Base-by-base conservation (phyloP, 129 eudicot species). In the Flaveria sonorensis region DNA sequence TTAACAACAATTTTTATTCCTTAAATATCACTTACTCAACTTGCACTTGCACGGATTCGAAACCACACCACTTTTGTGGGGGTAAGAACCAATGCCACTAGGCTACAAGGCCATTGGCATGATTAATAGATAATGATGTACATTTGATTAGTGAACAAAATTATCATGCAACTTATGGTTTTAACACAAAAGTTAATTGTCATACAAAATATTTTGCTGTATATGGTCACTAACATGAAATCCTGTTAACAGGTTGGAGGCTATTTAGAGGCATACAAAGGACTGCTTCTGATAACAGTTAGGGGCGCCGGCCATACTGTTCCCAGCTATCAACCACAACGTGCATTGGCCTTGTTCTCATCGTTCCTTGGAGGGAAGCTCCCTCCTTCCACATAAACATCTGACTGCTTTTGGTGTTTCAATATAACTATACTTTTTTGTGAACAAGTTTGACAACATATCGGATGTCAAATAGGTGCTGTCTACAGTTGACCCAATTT, bases 291-390 rank as follows among this genome's bases (percentile, higher is more conserved):
- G 43, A 79, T 74, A 39, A 85, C 88, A 4, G 84, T 85, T 61
- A 81, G 86, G 77, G 88, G 86, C 7, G 88, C 88, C 15, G 86
- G 86, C 20, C 88, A 85, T 78, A 60, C 70, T 24, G 86, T 85
- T 70, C 88, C 88, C 23, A 77, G 81, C 70, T 85, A 78, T 81
- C 88, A 85, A 52, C 88, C 88, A 2, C 63, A 85, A 40, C 77
- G 84, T 42, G 88, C 86, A 19, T 70, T 85, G 45, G 42, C 81
- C n/a, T 61, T 82, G 75, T 69, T 85, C 67, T 77, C 88, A 19
- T 85, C 86, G 6, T 85, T 81, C 75, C 86, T 85, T 45, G 78
- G 82, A 70, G 88, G 86, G 57, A 77, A 43, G 48, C 88, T 81
- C 16, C 88, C 86, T 50, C 83, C 88, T 40, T 26, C 81, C 30